Base-by-base conservation (phyloP, 345 rosid species). In the Hibiscus trionum region DNA sequence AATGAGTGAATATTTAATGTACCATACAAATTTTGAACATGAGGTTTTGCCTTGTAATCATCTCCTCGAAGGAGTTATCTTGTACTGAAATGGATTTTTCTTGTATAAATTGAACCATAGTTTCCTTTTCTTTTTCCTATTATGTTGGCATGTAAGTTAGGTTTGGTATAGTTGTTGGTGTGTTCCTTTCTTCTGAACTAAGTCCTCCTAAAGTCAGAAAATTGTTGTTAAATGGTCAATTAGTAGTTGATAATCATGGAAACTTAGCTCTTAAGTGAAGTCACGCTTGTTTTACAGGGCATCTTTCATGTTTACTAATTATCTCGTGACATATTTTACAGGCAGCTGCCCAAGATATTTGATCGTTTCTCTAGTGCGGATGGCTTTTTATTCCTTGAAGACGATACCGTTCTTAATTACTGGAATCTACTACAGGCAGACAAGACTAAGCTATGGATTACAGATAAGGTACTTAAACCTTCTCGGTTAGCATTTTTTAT, bases 371-470 rank as follows among this genome's bases (percentile, higher is more conserved):
- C 88, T 55, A 88, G 91, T 42, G 93, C 97, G 0, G 99, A 96
- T 69, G 99, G 99, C 39, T 96, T 90, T 84, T 69, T 96, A 76
- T 91, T 96, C 83, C 89, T 92, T 75, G 93, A 89, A 83, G 99
- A 96, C 77, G 89, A 96, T 83, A 96, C 98, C 7, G 44, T 96
- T 77, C 96, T 96, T 72, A 93, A 96, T 77, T 93, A 96, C 79
- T 96, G 99, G 99, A 96, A 89, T 84, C 78, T 96, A 74, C 86
- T 88, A 81, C 97, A 83, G 73, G 99, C 96, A 4, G 97, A 93
- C 88, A 93, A 89, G 85, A 80, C 81, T 65, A 96, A 91, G 83
- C 83, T 96, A 66, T 96, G 99, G 99, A 89, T 89, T 50, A 86
- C 99, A 24, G 85, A 96, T 83, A 90, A 90, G 97, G 99, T 91